These are phyloP conservation scores for Salvia rosmarinus DNA, from an alignment of 257 asterid genomes.

Conservation along the genomic window DNA sequence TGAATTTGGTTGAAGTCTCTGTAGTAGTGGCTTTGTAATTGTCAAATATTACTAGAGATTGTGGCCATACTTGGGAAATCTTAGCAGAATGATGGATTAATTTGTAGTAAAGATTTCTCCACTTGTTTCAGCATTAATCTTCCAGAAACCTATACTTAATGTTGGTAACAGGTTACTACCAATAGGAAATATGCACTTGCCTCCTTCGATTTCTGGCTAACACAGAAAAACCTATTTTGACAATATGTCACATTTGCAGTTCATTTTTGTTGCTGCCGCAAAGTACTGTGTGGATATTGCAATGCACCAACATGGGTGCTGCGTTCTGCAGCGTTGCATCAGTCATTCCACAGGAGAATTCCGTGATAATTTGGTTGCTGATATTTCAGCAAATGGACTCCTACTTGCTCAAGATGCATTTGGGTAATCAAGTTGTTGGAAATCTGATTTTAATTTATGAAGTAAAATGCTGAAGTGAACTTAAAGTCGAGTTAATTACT, in stretches of 20 bases:
- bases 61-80: neutral
- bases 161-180: neutral
- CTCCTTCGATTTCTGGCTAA: slow-evolving; percentile 1
- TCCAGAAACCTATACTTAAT: neutral
- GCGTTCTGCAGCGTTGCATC: slow-evolving; percentile 93
- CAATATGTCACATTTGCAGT: slow-evolving; percentile 50
- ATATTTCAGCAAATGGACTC: slow-evolving; percentile 73
- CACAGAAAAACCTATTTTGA: slow-evolving; percentile 21
- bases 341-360: slow-evolving; percentile 69
- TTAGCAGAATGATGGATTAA: neutral
- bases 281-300: slow-evolving; percentile 88
- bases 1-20: neutral
- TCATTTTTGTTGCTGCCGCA: slow-evolving; percentile 85
- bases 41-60: slow-evolving; percentile 8
- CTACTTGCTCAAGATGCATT: slow-evolving; percentile 91
- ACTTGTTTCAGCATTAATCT: slow-evolving; percentile 16
- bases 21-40: neutral
- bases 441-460: slow-evolving; percentile 13
- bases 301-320: slow-evolving; percentile 92
- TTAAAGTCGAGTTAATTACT: no score
- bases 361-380: slow-evolving; percentile 65
- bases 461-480: no score
- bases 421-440: slow-evolving; percentile 57
- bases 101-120: neutral
- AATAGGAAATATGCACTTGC: slow-evolving; percentile 4